Evolutionary conservation across 2,329 filamentous ascomycete species (phyloP).

Genomic region (Clarireedia homoeocarpa): DNA sequence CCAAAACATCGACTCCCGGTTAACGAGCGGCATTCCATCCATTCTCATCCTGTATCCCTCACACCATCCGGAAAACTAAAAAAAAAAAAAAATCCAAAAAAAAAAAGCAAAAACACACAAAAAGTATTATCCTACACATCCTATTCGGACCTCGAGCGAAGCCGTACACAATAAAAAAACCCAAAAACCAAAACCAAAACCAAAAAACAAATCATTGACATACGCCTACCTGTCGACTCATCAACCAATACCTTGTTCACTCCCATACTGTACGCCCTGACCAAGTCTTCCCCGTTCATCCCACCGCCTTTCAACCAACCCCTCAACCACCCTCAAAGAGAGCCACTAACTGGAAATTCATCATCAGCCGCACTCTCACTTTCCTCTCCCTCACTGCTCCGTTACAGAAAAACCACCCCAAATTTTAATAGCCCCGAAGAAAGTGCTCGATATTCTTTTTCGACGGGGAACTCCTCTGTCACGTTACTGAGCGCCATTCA

Average conservation of each 20-base stretch:
- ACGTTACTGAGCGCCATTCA: conserved; percentile 21
- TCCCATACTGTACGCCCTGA: conserved; percentile 4
- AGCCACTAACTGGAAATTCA: conserved; percentile 8
- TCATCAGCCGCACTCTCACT: conserved; percentile 12
- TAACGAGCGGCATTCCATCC: not conserved
- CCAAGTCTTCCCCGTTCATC: conserved; percentile 3
- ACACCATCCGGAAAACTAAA: not conserved
- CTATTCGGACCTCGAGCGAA: not conserved
- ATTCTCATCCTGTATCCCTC: not conserved
- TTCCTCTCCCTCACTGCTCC: conserved; percentile 6
- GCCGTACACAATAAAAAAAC: not conserved
- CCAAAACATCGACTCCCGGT: too few species aligned
- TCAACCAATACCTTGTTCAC: not conserved
- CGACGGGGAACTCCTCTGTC: conserved; percentile 16
- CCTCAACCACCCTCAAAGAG: conserved; percentile 8
- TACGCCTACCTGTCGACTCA: not conserved
- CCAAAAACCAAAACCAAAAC: not conserved
- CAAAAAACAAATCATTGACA: too few species aligned
- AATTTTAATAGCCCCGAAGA: not conserved
- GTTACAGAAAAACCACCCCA: not conserved
- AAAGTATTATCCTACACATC: not conserved
- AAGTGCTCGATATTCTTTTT: conserved; percentile 14
- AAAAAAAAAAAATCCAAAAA: not conserved
- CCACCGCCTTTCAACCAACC: conserved; percentile 9
- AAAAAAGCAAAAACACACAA: not conserved